These are phyloP conservation scores for Fusarium pseudoanthophilum DNA, from an alignment of 2,329 filamentous ascomycete species.

Conservation along the genomic window DNA sequence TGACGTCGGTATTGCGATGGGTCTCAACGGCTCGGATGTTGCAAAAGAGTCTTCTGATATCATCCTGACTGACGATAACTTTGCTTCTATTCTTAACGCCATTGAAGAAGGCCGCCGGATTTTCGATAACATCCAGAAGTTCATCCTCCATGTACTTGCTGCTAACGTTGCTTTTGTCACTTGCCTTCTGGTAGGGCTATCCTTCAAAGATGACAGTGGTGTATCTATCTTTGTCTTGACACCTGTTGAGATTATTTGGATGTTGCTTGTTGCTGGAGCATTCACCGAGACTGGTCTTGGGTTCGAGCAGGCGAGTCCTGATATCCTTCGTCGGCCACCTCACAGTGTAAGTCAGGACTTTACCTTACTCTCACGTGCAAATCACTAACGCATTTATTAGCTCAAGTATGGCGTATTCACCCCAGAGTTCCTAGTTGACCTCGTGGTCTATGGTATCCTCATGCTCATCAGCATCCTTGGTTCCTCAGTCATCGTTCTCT, in stretches of 20 bases:
- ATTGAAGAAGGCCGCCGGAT: constrained; percentile 75
- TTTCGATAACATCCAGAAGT: constrained; percentile 78
- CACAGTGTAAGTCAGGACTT: constrained; percentile 29
- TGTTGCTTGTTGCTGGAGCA: constrained; percentile 77
- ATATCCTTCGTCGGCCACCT: constrained; percentile 74
- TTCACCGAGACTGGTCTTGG: constrained; percentile 79
- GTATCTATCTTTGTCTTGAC: constrained; percentile 76
- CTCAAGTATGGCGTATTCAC: constrained; percentile 69
- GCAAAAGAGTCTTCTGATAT: constrained; percentile 74
- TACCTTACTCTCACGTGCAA: not conserved
- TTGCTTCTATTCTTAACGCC: constrained; percentile 56
- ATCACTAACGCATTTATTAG: constrained; percentile 22
- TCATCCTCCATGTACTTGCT: constrained; percentile 72
- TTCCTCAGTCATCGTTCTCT: constrained; percentile 68
- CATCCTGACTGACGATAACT: constrained; percentile 77
- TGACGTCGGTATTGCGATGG: constrained; percentile 79
- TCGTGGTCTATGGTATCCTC: constrained; percentile 71
- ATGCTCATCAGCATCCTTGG: constrained; percentile 69
- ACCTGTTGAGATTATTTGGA: constrained; percentile 78
- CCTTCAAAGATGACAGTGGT: constrained; percentile 71
- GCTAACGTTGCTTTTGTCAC: constrained; percentile 75
- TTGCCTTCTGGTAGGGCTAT: constrained; percentile 73
- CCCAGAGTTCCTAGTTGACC: constrained; percentile 70
- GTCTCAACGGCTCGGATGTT: constrained; percentile 70
- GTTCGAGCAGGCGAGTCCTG: constrained; percentile 73